Evolutionary conservation across 2,329 filamentous ascomycete genomes (phyloP), one percentile per base, ranked within the genome.

Genomic region (Hypoxylon sp.): DNA sequence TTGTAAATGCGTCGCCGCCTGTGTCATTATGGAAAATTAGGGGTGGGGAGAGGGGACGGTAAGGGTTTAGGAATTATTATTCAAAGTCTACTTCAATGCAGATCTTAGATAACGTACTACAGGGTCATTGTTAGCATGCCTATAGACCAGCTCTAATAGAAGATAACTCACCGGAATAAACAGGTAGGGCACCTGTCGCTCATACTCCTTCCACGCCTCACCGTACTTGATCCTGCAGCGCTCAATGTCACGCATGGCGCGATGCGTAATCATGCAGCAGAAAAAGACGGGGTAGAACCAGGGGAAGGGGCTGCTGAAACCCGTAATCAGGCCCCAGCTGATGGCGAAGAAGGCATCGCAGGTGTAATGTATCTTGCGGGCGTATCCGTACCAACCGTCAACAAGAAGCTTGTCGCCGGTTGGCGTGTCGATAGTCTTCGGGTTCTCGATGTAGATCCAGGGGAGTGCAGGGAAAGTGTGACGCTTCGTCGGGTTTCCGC

Each of bases 231-330:
- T 82, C 57, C 86, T 84, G 79, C 92, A 96, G 68, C 89, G 84
- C 75, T 90, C 83, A 63, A 94, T 91, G 74, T 96, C 92, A 63
- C 92, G 84, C 68, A 81, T 81, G 4, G 91, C 90, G 62, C 92
- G 89, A 77, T 96, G 92, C 8, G 88, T 82, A 73, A 95, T 94
- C 91, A 94, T 94, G 70, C 79, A 79, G 17, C 83, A 82, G 76
- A 96, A 96, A 82, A 96, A 96, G 34, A 91, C 77, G 0, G 91
- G 90, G 75, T 96, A 94, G 79, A 96, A 95, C 91, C 92, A 96
- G 0, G 92, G 92, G 79, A 94, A 94, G 0, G 92, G 91, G 74
- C 89, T 92, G 44, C 79, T 73, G 60, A 84, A 84, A 0, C 82
- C 82, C 6, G 82, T 84, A 47, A 85, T 78, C 28, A 85, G 70